Percentiles rank a stretch among this genome's conserved stretches.
Evolutionary conservation across 2,329 filamentous ascomycete species (phyloP).

Genomic region (Sclerotinia borealis): DNA sequence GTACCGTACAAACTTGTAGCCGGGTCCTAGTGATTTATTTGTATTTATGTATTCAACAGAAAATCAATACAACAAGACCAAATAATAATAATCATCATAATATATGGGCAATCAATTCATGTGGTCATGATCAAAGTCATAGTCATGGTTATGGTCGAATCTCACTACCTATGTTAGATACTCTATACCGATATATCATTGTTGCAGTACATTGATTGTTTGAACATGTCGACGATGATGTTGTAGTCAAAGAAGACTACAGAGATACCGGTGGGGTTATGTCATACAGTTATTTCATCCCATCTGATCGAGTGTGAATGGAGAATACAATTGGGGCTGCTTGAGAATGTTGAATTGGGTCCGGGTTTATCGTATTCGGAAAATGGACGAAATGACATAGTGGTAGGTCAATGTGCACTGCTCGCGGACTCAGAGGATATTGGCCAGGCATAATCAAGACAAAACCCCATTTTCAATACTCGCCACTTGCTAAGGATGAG

Average conservation of each 20-base stretch:
- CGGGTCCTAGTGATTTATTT: not conserved
- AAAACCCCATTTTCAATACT: not conserved
- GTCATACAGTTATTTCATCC: not conserved
- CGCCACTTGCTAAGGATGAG: not conserved
- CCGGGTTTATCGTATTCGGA: not conserved
- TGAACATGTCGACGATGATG: not conserved
- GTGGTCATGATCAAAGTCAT: no score
- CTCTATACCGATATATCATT: not conserved
- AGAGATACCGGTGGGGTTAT: not conserved
- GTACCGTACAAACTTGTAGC: not conserved
- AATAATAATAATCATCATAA: no score
- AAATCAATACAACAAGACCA: not conserved
- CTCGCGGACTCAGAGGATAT: not conserved
- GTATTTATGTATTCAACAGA: not conserved
- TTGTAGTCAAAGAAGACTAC: not conserved
- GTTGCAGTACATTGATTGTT: not conserved
- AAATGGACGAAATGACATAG: not conserved
- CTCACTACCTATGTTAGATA: no score
- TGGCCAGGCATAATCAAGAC: not conserved
- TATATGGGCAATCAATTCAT: not conserved
- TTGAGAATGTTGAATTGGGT: not conserved
- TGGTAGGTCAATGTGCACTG: not conserved
- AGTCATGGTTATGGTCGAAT: not conserved
- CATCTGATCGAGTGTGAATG: not conserved
- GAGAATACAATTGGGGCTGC: not conserved